Conservation (phyloP, 2,329 filamentous ascomycete genomes). For the Calcarisporium arbuscula region DNA sequence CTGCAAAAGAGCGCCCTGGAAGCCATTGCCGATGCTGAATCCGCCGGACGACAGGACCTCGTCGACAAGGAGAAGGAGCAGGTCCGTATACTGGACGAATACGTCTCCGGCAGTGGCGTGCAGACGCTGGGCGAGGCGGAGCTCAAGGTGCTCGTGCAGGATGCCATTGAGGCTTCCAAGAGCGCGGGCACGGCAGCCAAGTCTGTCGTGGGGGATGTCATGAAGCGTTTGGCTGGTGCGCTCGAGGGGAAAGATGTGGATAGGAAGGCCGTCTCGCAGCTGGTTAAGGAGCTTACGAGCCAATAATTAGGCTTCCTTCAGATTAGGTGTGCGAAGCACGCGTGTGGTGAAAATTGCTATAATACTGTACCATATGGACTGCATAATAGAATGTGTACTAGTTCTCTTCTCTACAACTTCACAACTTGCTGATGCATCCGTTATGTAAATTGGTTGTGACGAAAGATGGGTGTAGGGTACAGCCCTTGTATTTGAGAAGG, state of each 20-base stretch:
- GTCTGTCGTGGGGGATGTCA: constrained; percentile 50
- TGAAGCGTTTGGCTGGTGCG: constrained; percentile 52
- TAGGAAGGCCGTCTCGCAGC: constrained; percentile 50
- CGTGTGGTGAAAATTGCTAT: no score
- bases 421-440: no score
- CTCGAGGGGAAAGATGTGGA: constrained; percentile 61
- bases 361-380: no score
- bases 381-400: no score
- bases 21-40: constrained; percentile 57
- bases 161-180: constrained; percentile 44
- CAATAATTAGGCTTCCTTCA: no score
- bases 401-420: no score
- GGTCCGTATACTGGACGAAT: constrained; percentile 58
- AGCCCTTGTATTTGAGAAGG: no score
- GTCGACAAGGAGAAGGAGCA: constrained; percentile 65
- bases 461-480: no score
- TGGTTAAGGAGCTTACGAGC: constrained; percentile 48
- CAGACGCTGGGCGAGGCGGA: constrained; percentile 53
- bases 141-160: constrained; percentile 46
- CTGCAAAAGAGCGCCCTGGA: constrained; percentile 51
- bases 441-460: no score
- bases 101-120: constrained; percentile 53
- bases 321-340: no score
- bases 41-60: constrained; percentile 60
- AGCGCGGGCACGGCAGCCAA: constrained; percentile 38